These are phyloP conservation scores for Sphaerulina populicola DNA, from an alignment of 2,329 filamentous ascomycete species.

Conservation along the genomic window DNA sequence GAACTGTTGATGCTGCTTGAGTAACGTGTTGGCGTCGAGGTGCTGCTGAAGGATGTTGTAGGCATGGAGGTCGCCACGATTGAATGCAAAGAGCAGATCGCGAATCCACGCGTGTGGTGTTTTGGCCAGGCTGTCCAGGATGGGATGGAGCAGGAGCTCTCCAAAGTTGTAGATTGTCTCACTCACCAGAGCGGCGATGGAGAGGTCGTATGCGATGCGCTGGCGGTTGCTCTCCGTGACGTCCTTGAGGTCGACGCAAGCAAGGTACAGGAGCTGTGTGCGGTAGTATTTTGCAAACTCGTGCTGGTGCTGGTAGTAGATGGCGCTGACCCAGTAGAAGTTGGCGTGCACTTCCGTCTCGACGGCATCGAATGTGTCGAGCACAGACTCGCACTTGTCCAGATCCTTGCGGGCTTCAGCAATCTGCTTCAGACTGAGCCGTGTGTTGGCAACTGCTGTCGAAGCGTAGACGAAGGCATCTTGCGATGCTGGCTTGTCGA, in stretches of 20 bases:
- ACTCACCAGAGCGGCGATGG: slow-evolving; percentile 83
- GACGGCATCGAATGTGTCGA: slow-evolving; percentile 88
- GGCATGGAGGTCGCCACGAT: slow-evolving; percentile 80
- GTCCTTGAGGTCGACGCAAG: slow-evolving; percentile 77
- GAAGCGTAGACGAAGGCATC: slow-evolving; percentile 93
- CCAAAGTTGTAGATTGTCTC: slow-evolving; percentile 99
- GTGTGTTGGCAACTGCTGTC: slow-evolving; percentile 79
- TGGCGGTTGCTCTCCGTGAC: slow-evolving; percentile 68
- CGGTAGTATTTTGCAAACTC: slow-evolving; percentile 97
- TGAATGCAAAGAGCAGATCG: slow-evolving; percentile 95
- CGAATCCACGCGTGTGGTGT: slow-evolving; percentile 79
- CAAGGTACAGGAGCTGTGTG: slow-evolving; percentile 93
- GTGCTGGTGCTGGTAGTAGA: slow-evolving; percentile 82
- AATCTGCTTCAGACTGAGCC: slow-evolving; percentile 68
- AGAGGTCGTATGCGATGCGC: slow-evolving; percentile 81
- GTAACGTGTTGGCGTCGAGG: slow-evolving; percentile 68
- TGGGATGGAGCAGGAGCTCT: slow-evolving; percentile 94
- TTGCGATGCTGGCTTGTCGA: slow-evolving; percentile 85
- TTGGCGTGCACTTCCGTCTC: slow-evolving; percentile 92
- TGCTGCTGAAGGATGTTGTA: slow-evolving; percentile 67
- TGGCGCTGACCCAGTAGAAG: slow-evolving; percentile 91
- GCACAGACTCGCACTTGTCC: slow-evolving; percentile 74
- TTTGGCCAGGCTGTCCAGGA: slow-evolving; percentile 73
- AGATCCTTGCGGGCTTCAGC: slow-evolving; percentile 80
- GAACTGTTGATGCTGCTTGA: slow-evolving; percentile 71